Evolutionary conservation across 495 filamentous ascomycete genomes (phyloP).

Genomic region (Penicillium verhagenii): DNA sequence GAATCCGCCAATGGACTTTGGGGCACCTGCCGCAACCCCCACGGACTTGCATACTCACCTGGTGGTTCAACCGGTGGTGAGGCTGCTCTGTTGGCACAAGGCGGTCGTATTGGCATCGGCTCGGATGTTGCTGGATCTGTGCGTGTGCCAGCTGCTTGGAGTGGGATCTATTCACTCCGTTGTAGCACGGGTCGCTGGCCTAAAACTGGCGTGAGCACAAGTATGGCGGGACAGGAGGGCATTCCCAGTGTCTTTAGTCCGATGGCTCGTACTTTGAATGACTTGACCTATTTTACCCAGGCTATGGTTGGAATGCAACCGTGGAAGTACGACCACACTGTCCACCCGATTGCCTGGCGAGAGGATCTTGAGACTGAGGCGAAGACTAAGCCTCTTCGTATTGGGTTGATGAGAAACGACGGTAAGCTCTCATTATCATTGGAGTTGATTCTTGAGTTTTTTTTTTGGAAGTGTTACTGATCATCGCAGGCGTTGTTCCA

Average conservation of each 20-base stretch:
- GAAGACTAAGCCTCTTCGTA: constrained; percentile 58
- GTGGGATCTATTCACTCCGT: constrained; percentile 83
- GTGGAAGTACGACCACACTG: constrained; percentile 86
- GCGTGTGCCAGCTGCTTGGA: constrained; percentile 83
- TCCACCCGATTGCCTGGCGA: constrained; percentile 84
- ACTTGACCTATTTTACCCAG: constrained; percentile 83
- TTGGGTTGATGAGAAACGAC: constrained; percentile 80
- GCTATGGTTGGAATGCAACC: constrained; percentile 79
- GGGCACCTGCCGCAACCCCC: constrained; percentile 81
- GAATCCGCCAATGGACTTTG: constrained; percentile 90
- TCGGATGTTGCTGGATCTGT: constrained; percentile 95
- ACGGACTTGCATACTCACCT: constrained; percentile 78
- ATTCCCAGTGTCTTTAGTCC: constrained; percentile 87
- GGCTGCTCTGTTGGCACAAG: constrained; percentile 77
- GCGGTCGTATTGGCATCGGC: constrained; percentile 89
- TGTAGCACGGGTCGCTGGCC: constrained; percentile 98
- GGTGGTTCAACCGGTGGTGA: constrained; percentile 94
- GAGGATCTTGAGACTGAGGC: constrained; percentile 56
- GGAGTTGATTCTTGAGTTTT: too few relatives aligned
- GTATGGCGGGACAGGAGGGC: constrained; percentile 94
- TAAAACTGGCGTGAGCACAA: constrained; percentile 78
- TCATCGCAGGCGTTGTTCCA: constrained; percentile 64
- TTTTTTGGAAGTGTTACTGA: not conserved
- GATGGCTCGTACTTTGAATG: constrained; percentile 85
- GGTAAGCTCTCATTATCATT: constrained; percentile 42